Conservation (phyloP, 331 rosid genomes). For the Malus hybrid region DNA sequence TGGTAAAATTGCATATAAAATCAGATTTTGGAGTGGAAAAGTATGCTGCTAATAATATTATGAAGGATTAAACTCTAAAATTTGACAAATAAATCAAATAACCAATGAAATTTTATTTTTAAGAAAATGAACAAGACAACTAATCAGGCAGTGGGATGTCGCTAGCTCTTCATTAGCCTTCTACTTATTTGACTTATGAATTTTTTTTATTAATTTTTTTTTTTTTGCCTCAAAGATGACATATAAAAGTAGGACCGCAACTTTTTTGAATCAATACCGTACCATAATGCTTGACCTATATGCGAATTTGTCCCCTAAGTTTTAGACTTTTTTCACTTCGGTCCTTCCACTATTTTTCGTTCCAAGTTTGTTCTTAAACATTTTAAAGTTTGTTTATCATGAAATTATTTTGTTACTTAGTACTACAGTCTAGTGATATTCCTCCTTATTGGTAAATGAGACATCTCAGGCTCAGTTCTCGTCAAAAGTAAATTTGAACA, state of each 20-base stretch:
- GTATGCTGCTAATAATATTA: not conserved
- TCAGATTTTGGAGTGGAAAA: not conserved
- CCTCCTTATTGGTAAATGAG: no score
- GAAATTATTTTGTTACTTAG: no score
- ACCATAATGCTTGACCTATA: not conserved
- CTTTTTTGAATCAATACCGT: not conserved
- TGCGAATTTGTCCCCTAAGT: no score
- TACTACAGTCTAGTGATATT: accelerated
- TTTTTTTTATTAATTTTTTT: no score
- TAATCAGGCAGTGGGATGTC: not conserved
- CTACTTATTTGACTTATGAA: not conserved
- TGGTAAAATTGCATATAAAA: not conserved
- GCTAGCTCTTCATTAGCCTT: not conserved
- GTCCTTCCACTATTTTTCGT: no score
- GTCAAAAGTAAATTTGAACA: no score
- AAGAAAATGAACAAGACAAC: not conserved
- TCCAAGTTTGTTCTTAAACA: no score
- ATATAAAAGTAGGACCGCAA: not conserved
- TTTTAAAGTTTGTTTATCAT: no score
- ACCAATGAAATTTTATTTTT: not conserved
- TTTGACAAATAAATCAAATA: not conserved
- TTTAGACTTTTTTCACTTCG: no score
- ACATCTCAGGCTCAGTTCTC: no score
- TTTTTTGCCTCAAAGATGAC: not conserved
- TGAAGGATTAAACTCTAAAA: not conserved